These are phyloP conservation scores for Arxiozyma bovina DNA, from an alignment of 1,139 yeast species.

Conservation along the genomic window DNA sequence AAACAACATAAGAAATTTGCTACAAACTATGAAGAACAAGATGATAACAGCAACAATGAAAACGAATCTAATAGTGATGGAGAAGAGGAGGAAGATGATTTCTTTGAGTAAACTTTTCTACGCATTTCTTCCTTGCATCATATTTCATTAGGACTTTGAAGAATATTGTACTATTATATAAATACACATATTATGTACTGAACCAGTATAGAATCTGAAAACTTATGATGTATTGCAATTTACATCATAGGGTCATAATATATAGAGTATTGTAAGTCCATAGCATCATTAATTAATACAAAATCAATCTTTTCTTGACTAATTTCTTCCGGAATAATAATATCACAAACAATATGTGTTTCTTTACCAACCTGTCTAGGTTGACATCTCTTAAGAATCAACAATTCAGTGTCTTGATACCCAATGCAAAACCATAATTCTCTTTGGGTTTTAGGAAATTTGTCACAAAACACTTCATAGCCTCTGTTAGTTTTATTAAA, in stretches of 20 bases:
- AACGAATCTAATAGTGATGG: slow-evolving; percentile 10
- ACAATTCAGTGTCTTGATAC: slow-evolving; percentile 45
- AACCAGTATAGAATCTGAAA: not conserved
- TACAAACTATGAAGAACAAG: slow-evolving; percentile 5
- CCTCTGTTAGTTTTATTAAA: slow-evolving; percentile 48
- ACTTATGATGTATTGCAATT: not conserved
- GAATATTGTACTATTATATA: too few species aligned
- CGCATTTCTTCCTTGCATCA: not conserved
- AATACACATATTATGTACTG: not conserved
- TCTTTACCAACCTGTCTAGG: slow-evolving; percentile 40
- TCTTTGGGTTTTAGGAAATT: slow-evolving; percentile 82
- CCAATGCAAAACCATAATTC: slow-evolving; percentile 87
- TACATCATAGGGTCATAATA: slow-evolving; percentile 5
- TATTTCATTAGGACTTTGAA: too few species aligned
- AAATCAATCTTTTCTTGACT: slow-evolving; percentile 40
- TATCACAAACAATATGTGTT: slow-evolving; percentile 40
- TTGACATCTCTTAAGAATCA: slow-evolving; percentile 57
- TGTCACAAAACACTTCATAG: slow-evolving; percentile 64
- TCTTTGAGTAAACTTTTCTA: slow-evolving; percentile 34
- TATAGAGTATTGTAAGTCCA: slow-evolving; percentile 41
- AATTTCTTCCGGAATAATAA: slow-evolving; percentile 45
- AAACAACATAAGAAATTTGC: slow-evolving; percentile 4
- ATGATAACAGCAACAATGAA: slow-evolving; percentile 5
- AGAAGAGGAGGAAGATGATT: slow-evolving; percentile 38
- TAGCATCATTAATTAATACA: slow-evolving; percentile 56